Evolutionary conservation across 345 rosid genomes (phyloP).

Genomic region (Arabidopsis suecica): DNA sequence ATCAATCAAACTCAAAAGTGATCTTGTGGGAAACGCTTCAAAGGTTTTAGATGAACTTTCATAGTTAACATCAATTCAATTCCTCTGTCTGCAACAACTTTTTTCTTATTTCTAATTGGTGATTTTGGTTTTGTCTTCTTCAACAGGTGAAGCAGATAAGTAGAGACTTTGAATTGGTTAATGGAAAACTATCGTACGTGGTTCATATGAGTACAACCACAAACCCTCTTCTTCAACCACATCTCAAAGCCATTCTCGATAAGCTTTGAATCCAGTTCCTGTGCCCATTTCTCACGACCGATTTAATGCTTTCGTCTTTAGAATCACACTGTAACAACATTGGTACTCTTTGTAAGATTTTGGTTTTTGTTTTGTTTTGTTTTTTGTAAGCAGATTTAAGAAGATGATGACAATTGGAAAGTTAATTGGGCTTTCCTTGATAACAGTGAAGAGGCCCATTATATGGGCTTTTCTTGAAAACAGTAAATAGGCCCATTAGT

Average conservation of each 20-base stretch:
- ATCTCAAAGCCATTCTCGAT: constrained; percentile 57
- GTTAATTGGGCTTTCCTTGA: not conserved
- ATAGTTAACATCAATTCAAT: not conserved
- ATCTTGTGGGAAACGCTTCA: constrained; percentile 76
- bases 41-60: constrained; percentile 50
- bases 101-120: not conserved
- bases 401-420: not conserved
- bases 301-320: not conserved
- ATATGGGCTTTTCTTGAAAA: not conserved
- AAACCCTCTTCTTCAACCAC: constrained; percentile 55
- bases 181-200: constrained; percentile 56
- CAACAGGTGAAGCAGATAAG: constrained; percentile 61
- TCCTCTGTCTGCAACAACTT: not conserved
- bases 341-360: not conserved
- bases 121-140: not conserved
- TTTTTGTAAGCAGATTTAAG: not conserved
- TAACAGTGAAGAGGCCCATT: not conserved
- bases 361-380: not conserved
- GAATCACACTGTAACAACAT: not conserved
- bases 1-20: constrained; percentile 61
- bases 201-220: constrained; percentile 68
- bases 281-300: not conserved
- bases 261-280: too few species aligned
- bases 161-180: constrained; percentile 53
- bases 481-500: not conserved